Base-by-base conservation (phyloP, 2,329 filamentous ascomycete species). In the Graphilbum ipis-grandicollis region DNA sequence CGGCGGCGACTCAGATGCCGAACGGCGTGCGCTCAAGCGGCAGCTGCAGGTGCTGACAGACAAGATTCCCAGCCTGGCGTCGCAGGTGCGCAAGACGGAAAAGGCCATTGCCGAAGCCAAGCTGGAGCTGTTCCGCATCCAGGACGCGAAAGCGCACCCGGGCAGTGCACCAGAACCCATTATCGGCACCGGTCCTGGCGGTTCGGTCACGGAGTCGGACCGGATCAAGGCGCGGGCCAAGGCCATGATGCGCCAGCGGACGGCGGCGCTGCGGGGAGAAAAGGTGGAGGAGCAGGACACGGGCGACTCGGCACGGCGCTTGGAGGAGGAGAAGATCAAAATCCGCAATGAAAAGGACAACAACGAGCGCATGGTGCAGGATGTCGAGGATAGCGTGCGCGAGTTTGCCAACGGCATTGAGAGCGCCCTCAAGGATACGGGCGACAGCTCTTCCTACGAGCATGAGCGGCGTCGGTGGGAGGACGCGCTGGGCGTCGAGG, bases 231-330 rank as follows among this genome's bases (percentile, higher is more conserved):
- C 90, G 26, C 75, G 86, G 47, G 88, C 90, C 23, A 93, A 86
- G 59, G 88, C 88, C 29, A 93, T 94, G 75, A 98, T 98, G 90
- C 88, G 96, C 59, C 86, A 93, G 50, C 79, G 90, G 41, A 86
- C 90, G 46, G 90, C 90, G 39, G 88, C 90, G 15, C 62, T 98
- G 44, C 84, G 85, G 18, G 90, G 90, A 39, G 84, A 79, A 56
- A 85, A 86, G 52, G 62, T 78, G 33, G 75, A 82, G 28, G 56
- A 63, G 2, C 63, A 61, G 33, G 70, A 77, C 41, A 82, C 86
- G 44, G 67, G 70, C 19, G 82, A 81, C 44, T 83, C 82, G 4
- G 76, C 85, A 33, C 81, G 84, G 58, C 75, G 90, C 25, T 58
- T 96, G 14, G 90, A 96, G 54, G 81, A 92, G 47, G 88, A 98